phyloP scores from a whole-genome alignment of 805 yeast genomes.

The Saccharomycopsis sp. region DNA sequence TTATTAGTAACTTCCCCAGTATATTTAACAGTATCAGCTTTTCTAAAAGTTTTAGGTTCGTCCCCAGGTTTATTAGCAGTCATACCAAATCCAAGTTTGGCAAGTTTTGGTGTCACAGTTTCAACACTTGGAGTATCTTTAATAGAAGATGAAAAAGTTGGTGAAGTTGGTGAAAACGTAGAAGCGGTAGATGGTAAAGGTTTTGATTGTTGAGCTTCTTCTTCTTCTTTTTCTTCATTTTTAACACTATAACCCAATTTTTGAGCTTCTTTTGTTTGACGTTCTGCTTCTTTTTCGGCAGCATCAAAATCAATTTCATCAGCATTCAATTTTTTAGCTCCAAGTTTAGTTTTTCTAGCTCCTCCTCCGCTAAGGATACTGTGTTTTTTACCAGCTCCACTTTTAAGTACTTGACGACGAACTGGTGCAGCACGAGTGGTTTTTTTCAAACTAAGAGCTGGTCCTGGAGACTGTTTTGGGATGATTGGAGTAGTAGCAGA shows the following conservation, averaged over 20 bases:
- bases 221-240: conserved; percentile 20
- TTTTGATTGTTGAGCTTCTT: not conserved
- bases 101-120: conserved; percentile 57
- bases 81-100: conserved; percentile 88
- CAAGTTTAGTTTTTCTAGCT: conserved; percentile 48
- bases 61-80: conserved; percentile 47
- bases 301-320: conserved; percentile 52
- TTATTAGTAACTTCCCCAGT: conserved; percentile 68
- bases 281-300: conserved; percentile 68
- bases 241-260: conserved; percentile 32
- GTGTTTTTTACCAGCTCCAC: conserved; percentile 27
- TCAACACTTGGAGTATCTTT: conserved; percentile 25
- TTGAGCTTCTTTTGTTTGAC: conserved; percentile 59
- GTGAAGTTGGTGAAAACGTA: not conserved
- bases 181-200: not conserved
- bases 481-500: conserved; percentile 21
- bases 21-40: conserved; percentile 38
- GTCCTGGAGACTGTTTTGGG: conserved; percentile 24
- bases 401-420: conserved; percentile 17
- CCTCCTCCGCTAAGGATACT: conserved; percentile 36
- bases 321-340: conserved; percentile 43
- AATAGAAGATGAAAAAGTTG: not conserved
- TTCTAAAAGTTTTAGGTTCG: conserved; percentile 25
- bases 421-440: conserved; percentile 10
- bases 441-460: not conserved